A percentile compares a stretch with the other conserved stretches of the same genome.
phyloP scores from a whole-genome alignment of 192 early-diverging fungal species.

The Coemansia sp. region DNA sequence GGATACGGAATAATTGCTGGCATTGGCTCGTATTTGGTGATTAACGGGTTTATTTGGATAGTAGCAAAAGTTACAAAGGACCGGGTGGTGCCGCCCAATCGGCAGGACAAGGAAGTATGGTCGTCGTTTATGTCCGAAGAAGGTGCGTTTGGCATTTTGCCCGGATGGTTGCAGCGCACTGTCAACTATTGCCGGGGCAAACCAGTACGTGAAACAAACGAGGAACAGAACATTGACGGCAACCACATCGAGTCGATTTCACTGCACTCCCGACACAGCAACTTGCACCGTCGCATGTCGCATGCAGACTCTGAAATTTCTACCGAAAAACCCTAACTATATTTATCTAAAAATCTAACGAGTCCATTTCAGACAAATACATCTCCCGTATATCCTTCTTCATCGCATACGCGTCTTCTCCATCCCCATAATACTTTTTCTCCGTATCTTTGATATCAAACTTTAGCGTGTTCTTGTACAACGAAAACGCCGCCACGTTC shows the following conservation, averaged over 20 bases:
- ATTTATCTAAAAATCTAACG: constrained; percentile 34
- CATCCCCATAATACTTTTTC: constrained; percentile 97
- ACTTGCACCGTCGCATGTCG: too few species aligned
- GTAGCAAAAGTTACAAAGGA: too few species aligned
- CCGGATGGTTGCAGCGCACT: too few species aligned
- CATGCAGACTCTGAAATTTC: too few species aligned
- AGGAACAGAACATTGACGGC: too few species aligned
- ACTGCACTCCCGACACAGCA: too few species aligned
- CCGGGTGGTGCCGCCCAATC: too few species aligned
- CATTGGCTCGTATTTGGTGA: constrained; percentile 53
- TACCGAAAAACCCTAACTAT: too few species aligned
- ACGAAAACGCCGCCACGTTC: constrained; percentile 88
- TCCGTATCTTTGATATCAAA: constrained; percentile 86
- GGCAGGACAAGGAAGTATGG: constrained; percentile 3
- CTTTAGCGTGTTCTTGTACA: constrained; percentile 92
- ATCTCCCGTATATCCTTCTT: constrained; percentile 29
- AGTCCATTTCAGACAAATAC: constrained; percentile 32
- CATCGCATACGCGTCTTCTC: constrained; percentile 89
- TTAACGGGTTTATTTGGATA: too few species aligned
- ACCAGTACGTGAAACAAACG: too few species aligned
- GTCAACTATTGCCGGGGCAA: too few species aligned
- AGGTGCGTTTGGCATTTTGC: neutral
- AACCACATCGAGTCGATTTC: too few species aligned
- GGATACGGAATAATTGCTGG: constrained; percentile 79
- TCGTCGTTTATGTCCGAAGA: neutral